Evolutionary conservation across 495 filamentous ascomycete genomes (phyloP).

Genomic region (Aspergillus egyptiacus): DNA sequence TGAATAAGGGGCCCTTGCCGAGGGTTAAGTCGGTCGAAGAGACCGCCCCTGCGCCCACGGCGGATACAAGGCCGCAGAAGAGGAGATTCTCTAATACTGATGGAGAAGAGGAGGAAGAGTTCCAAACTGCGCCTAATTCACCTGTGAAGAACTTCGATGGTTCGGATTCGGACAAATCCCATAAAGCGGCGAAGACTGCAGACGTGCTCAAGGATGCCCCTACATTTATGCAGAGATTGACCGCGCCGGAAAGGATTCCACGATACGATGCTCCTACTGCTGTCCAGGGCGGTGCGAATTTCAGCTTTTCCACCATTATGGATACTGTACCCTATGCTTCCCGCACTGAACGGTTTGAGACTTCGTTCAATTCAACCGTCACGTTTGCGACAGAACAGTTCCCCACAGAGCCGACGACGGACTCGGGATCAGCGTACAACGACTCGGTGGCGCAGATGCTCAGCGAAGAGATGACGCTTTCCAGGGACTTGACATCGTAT

Average conservation of each 20-base stretch:
- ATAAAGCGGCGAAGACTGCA: constrained; percentile 4
- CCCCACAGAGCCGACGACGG: constrained; percentile 20
- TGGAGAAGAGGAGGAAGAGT: constrained; percentile 26
- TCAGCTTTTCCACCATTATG: constrained; percentile 26
- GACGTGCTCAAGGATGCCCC: constrained; percentile 8
- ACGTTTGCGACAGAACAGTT: constrained; percentile 28
- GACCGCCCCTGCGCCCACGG: neutral
- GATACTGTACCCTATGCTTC: constrained; percentile 14
- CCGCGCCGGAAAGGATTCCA: constrained; percentile 15
- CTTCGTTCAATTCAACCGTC: constrained; percentile 27
- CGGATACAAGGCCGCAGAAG: constrained; percentile 22
- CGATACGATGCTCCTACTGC: constrained; percentile 15
- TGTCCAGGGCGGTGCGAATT: constrained; percentile 5
- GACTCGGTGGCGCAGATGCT: constrained; percentile 27
- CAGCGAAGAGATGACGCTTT: constrained; percentile 21
- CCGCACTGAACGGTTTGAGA: constrained; percentile 9
- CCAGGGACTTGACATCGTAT: constrained; percentile 5
- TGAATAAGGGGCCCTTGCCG: constrained; percentile 13
- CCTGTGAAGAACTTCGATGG: constrained; percentile 19
- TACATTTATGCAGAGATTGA: constrained; percentile 21
- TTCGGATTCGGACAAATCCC: constrained; percentile 4
- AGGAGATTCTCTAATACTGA: constrained; percentile 19
- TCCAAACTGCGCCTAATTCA: constrained; percentile 38
- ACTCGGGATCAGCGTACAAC: constrained; percentile 28
- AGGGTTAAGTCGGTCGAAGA: neutral